These are phyloP conservation scores for Stereum hirsutum DNA, from an alignment of 1,284 basidiomycete genomes.

Conservation along the genomic window DNA sequence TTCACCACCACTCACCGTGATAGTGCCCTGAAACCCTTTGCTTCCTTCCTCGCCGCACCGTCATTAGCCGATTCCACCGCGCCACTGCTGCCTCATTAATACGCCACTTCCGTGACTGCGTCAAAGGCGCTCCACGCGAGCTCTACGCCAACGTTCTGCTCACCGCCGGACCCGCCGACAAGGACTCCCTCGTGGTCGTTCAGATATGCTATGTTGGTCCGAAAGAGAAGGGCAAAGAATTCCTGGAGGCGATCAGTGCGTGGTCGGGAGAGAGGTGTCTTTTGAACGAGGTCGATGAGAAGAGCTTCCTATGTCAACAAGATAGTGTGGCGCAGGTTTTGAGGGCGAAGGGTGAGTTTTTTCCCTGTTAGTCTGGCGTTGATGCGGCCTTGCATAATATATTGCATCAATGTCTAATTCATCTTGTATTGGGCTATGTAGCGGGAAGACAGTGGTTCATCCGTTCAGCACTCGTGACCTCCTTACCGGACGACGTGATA, in stretches of 20 bases:
- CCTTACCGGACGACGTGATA: conserved; percentile 80
- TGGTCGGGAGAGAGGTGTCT: conserved; percentile 80
- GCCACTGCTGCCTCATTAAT: conserved; percentile 80
- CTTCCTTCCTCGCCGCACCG: conserved; percentile 8
- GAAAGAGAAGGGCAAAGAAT: conserved; percentile 67
- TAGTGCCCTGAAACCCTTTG: conserved; percentile 1
- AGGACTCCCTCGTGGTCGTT: conserved; percentile 79
- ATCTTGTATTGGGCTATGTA: conserved; percentile 12
- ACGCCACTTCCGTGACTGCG: conserved; percentile 86
- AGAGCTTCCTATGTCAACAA: conserved; percentile 82
- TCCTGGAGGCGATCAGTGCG: conserved; percentile 72
- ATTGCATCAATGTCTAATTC: background rate
- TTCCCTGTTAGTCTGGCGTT: background rate
- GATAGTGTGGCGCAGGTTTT: conserved; percentile 85
- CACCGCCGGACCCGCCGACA: conserved; percentile 76
- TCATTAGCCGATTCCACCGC: conserved; percentile 68
- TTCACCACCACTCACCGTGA: conserved; percentile 2
- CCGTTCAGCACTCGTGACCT: conserved; percentile 69
- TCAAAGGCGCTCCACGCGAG: conserved; percentile 79
- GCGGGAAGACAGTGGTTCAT: conserved; percentile 86
- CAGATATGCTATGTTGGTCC: conserved; percentile 84
- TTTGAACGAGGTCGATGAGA: conserved; percentile 84
- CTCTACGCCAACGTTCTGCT: conserved; percentile 86
- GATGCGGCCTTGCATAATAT: background rate
- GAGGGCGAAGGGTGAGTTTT: conserved; percentile 57